These are phyloP conservation scores for Furcasterigmium furcatum DNA, from an alignment of 2,329 filamentous ascomycete genomes.

Conservation along the genomic window DNA sequence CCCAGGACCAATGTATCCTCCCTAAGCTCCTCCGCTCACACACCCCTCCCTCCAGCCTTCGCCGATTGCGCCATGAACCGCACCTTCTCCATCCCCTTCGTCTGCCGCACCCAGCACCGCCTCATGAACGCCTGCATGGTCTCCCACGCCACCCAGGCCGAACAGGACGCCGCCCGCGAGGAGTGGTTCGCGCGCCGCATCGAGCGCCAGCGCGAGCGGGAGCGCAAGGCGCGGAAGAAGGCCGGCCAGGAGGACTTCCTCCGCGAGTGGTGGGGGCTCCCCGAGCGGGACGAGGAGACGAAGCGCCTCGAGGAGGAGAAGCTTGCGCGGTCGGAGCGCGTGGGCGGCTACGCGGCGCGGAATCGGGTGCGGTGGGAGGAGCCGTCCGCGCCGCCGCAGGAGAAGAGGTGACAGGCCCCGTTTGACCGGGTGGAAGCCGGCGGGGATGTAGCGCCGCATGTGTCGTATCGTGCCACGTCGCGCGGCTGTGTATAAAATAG, in stretches of 20 bases:
- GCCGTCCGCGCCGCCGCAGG: slow-evolving; percentile 3
- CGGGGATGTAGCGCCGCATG: too few species aligned
- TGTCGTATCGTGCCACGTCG: too few species aligned
- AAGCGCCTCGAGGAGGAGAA: slow-evolving; percentile 49
- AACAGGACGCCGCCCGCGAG: slow-evolving; percentile 83
- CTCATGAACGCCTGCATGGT: slow-evolving; percentile 96
- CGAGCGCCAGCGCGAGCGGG: slow-evolving; percentile 64
- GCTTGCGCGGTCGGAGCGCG: slow-evolving; percentile 44
- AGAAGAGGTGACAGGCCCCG: not conserved
- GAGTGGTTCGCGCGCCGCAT: slow-evolving; percentile 86
- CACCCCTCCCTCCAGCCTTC: slow-evolving; percentile 61
- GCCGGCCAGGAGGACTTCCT: slow-evolving; percentile 63
- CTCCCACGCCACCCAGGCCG: slow-evolving; percentile 74
- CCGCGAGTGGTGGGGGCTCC: slow-evolving; percentile 65
- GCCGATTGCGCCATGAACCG: slow-evolving; percentile 84
- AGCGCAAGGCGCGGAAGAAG: slow-evolving; percentile 58
- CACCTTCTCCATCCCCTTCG: slow-evolving; percentile 84
- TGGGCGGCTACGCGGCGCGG: slow-evolving; percentile 49
- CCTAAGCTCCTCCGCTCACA: not conserved
- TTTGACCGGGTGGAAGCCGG: too few species aligned
- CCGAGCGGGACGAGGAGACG: slow-evolving; percentile 50
- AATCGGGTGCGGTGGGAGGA: slow-evolving; percentile 23
- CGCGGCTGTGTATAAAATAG: too few species aligned
- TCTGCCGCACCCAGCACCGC: slow-evolving; percentile 74
- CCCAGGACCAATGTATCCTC: too few species aligned